These are phyloP conservation scores for Trichosporon ovoides DNA, from an alignment of 1,284 basidiomycete genomes.

Conservation along the genomic window DNA sequence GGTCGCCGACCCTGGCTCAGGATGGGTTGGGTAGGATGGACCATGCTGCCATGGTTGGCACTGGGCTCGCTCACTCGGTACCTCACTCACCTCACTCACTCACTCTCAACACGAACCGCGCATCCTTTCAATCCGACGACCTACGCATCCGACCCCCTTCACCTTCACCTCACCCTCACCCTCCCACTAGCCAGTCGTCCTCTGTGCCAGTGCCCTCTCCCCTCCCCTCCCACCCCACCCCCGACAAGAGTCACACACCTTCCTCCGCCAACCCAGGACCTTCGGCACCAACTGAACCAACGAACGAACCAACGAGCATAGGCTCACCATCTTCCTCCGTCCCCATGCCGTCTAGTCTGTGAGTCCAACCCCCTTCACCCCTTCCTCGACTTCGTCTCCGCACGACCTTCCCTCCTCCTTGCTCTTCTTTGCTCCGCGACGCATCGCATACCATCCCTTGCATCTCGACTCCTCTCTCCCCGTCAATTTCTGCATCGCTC, in stretches of 20 bases:
- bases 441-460: no score
- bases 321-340: not conserved
- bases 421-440: no score
- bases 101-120: constrained; percentile 7
- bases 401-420: no score
- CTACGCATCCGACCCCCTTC: not conserved
- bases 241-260: no score
- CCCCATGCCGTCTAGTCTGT: constrained; percentile 2
- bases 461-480: no score
- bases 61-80: not conserved
- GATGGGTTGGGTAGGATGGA: no score
- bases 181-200: no score
- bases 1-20: constrained; percentile 50
- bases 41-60: not conserved
- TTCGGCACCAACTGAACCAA: no score
- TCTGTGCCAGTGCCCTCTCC: no score
- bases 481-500: not conserved
- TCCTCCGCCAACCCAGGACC: no score
- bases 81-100: not conserved
- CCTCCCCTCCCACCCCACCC: no score
- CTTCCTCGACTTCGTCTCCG: not conserved
- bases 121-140: not conserved
- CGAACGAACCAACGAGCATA: not conserved
- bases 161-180: not conserved
- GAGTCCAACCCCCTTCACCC: not conserved